These are phyloP conservation scores for Epichloe sylvatica DNA, from an alignment of 2,329 filamentous ascomycete species.

Conservation along the genomic window DNA sequence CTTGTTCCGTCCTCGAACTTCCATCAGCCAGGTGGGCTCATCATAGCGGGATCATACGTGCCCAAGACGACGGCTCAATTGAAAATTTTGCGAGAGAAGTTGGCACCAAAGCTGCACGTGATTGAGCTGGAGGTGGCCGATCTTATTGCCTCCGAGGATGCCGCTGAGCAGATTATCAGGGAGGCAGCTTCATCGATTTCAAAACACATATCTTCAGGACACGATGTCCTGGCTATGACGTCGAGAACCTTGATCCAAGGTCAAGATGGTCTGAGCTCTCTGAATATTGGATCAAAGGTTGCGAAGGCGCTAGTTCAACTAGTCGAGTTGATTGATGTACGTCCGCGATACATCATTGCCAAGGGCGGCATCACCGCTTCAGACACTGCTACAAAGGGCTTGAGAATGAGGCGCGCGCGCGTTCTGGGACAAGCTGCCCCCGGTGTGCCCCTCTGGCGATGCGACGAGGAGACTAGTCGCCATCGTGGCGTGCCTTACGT, in stretches of 20 bases:
- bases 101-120: conserved; percentile 30
- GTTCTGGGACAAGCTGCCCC: conserved; percentile 42
- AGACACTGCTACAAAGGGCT: conserved; percentile 40
- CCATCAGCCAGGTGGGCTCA: conserved; percentile 28
- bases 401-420: conserved; percentile 36
- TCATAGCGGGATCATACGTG: conserved; percentile 42
- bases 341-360: conserved; percentile 42
- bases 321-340: conserved; percentile 26
- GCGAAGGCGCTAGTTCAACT: conserved; percentile 37
- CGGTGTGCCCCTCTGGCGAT: conserved; percentile 44
- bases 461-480: conserved; percentile 34
- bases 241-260: conserved; percentile 33
- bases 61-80: conserved; percentile 44
- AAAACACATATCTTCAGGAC: conserved; percentile 23
- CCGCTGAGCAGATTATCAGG: conserved; percentile 13
- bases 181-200: conserved; percentile 18
- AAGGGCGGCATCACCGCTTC: conserved; percentile 48
- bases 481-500: conserved; percentile 39
- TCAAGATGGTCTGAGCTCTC: conserved; percentile 29
- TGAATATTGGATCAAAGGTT: conserved; percentile 39
- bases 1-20: conserved; percentile 8
- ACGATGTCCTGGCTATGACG: conserved; percentile 45
- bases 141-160: conserved; percentile 17
- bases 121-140: conserved; percentile 28
- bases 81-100: conserved; percentile 23